These are phyloP conservation scores for Aspergillus conjunctus DNA, from an alignment of 495 filamentous ascomycete species.

Conservation along the genomic window DNA sequence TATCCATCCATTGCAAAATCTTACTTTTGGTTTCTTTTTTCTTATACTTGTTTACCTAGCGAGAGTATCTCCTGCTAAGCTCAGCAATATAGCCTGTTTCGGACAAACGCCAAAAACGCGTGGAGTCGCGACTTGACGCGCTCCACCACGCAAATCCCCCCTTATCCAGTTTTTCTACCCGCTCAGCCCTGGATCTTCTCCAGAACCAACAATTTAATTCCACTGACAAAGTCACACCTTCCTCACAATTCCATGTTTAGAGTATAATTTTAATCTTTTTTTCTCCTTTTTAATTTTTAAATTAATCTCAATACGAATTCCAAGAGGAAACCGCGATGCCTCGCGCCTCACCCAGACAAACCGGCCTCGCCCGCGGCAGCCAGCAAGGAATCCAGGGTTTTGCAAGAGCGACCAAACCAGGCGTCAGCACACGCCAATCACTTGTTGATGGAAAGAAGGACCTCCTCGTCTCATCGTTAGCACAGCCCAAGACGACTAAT, in stretches of 20 bases:
- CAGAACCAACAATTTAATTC: background rate
- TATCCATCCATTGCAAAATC: background rate
- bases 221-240: conserved; percentile 1
- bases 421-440: conserved; percentile 28
- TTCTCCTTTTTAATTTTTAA: conserved; percentile 10
- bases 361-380: conserved; percentile 34
- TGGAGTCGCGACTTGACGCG: conserved; percentile 1
- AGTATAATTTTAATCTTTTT: conserved; percentile 22
- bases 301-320: no score
- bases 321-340: conserved; percentile 40
- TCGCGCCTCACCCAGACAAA: conserved; percentile 33
- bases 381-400: conserved; percentile 41
- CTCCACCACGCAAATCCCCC: background rate
- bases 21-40: background rate
- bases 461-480: conserved; percentile 3
- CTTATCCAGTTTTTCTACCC: background rate
- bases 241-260: conserved; percentile 25
- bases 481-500: background rate
- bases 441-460: conserved; percentile 25
- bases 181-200: background rate
- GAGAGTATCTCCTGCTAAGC: background rate
- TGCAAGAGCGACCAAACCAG: conserved; percentile 47
- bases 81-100: background rate
- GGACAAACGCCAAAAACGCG: conserved; percentile 1
- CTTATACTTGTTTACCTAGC: no score